These are phyloP conservation scores for Venturia oleaginea DNA, from an alignment of 2,329 filamentous ascomycete species.

Conservation along the genomic window DNA sequence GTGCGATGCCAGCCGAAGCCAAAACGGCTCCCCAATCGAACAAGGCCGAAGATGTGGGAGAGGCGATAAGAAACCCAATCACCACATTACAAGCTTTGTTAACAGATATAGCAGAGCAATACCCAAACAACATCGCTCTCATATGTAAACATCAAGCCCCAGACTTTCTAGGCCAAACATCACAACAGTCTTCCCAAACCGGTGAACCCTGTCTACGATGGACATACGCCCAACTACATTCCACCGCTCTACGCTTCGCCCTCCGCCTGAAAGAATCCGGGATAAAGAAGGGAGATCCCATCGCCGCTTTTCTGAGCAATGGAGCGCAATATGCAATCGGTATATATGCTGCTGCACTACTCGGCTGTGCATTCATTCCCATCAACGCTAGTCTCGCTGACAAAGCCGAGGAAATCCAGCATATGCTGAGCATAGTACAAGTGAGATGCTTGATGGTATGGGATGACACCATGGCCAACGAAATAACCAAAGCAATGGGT, in stretches of 20 bases:
- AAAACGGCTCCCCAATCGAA: too few relatives aligned
- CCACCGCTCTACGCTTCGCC: background rate
- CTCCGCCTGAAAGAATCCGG: background rate
- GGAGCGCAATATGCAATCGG: background rate
- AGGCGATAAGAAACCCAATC: too few relatives aligned
- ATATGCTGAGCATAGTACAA: background rate
- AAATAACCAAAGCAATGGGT: background rate
- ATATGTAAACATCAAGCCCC: background rate
- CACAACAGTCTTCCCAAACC: background rate
- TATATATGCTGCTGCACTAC: background rate
- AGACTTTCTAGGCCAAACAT: background rate
- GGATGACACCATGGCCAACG: background rate
- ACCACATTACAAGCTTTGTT: background rate
- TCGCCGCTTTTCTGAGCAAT: background rate
- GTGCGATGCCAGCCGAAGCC: too few relatives aligned
- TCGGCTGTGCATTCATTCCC: background rate
- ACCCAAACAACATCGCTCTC: background rate
- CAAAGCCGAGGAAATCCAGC: background rate
- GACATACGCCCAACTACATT: background rate
- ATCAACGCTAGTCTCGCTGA: background rate
- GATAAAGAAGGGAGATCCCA: background rate
- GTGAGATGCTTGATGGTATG: background rate
- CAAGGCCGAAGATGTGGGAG: too few relatives aligned
- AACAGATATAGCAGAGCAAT: background rate
- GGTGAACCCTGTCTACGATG: background rate